A percentile compares a stretch with the other conserved stretches of the same genome.
These are phyloP conservation scores for Glutinoglossum americanum DNA, from an alignment of 495 filamentous ascomycete species.

Conservation along the genomic window DNA sequence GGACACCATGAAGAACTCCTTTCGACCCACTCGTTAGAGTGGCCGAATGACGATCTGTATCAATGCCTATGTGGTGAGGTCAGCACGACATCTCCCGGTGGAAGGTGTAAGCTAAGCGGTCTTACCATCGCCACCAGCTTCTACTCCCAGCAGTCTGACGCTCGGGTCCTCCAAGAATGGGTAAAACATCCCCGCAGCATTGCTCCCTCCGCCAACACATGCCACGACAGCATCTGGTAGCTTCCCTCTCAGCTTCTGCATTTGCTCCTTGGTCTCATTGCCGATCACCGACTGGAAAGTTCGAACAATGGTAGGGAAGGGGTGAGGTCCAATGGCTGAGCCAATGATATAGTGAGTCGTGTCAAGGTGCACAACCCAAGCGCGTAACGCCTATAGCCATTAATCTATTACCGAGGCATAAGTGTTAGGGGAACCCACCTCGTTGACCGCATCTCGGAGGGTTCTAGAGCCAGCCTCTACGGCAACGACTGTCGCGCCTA, in stretches of 20 bases:
- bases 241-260: conserved; percentile 58
- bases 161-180: conserved; percentile 70
- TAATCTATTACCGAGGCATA: not conserved
- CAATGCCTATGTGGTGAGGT: conserved; percentile 19
- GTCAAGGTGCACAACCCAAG: conserved; percentile 67
- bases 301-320: conserved; percentile 87
- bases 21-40: conserved; percentile 74
- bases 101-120: not conserved
- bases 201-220: conserved; percentile 84
- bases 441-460: conserved; percentile 88
- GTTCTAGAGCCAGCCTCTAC: conserved; percentile 73
- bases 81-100: not conserved
- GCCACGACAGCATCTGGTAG: conserved; percentile 90
- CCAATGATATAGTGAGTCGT: conserved; percentile 96
- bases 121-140: conserved; percentile 79
- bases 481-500: conserved; percentile 69
- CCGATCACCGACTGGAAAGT: conserved; percentile 92
- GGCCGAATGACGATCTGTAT: conserved; percentile 69
- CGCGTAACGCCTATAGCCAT: conserved; percentile 35
- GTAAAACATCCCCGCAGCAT: conserved; percentile 89
- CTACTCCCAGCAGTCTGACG: conserved; percentile 81
- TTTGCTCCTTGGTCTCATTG: conserved; percentile 76
- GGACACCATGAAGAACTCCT: conserved; percentile 86
- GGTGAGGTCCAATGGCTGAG: conserved; percentile 83
- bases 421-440: conserved; percentile 14